phyloP scores from a whole-genome alignment of 2,329 filamentous ascomycete genomes.

The Verruconis gallopava region DNA sequence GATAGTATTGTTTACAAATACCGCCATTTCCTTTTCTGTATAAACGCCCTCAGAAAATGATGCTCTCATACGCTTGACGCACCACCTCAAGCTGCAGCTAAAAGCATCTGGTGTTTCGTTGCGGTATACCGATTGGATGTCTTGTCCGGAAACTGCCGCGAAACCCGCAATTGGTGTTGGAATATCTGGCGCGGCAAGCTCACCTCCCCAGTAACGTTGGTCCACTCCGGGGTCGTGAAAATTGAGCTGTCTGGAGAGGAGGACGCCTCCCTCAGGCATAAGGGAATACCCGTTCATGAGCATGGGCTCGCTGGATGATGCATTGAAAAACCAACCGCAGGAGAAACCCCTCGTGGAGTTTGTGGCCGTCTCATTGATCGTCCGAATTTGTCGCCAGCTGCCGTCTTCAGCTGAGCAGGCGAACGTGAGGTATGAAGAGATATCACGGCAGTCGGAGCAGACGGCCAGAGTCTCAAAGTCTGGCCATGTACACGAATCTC shows the following conservation, averaged over 20 bases:
- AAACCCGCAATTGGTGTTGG: conserved; percentile 8
- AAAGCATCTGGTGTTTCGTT: conserved; percentile 6
- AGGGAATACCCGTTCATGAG: conserved; percentile 9
- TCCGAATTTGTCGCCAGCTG: not conserved
- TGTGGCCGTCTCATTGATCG: not conserved
- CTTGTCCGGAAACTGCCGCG: not conserved
- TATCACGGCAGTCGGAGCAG: conserved; percentile 9
- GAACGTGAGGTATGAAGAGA: not conserved
- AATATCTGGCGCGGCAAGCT: conserved; percentile 5
- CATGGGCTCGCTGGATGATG: conserved; percentile 1
- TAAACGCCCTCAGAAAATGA: conserved; percentile 9
- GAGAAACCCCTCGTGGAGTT: not conserved
- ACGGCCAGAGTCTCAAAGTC: conserved; percentile 7
- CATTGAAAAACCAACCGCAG: conserved; percentile 11
- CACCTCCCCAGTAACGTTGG: conserved; percentile 3
- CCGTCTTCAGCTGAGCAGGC: not conserved
- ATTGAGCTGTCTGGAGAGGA: not conserved
- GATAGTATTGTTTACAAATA: not conserved
- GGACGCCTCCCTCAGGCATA: not conserved
- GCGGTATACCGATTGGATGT: not conserved
- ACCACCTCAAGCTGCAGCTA: conserved; percentile 14
- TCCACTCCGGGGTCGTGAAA: not conserved
- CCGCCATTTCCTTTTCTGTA: not conserved
- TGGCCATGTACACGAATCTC: conserved; percentile 10
- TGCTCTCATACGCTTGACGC: conserved; percentile 18